Percentiles rank a stretch among this genome's conserved stretches.
These are phyloP conservation scores for Xerocomellus intermedius DNA, from an alignment of 768 basidiomycete genomes.

Conservation along the genomic window DNA sequence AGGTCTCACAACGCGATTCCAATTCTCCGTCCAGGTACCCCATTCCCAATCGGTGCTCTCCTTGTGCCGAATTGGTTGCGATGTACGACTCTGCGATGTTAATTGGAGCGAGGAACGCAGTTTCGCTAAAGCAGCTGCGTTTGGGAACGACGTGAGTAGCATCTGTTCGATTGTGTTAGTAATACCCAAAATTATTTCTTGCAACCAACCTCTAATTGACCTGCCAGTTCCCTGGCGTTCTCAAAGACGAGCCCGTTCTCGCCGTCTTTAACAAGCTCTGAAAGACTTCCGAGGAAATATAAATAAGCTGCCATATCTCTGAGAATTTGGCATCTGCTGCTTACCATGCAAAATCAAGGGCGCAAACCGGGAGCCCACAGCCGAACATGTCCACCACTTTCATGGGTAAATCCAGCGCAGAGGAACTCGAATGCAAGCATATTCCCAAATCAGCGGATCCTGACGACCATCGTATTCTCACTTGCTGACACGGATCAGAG, in stretches of 20 bases:
- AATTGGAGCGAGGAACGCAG: slow-evolving; percentile 52
- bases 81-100: slow-evolving; percentile 28
- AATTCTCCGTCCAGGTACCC: slow-evolving; percentile 85
- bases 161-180: slow-evolving; percentile 37
- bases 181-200: neutral
- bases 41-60: slow-evolving; percentile 48
- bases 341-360: slow-evolving; percentile 84
- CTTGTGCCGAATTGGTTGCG: slow-evolving; percentile 18
- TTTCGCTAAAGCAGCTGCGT: slow-evolving; percentile 44
- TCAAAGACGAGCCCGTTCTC: slow-evolving; percentile 82
- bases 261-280: slow-evolving; percentile 83
- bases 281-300: slow-evolving; percentile 48
- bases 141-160: slow-evolving; percentile 61
- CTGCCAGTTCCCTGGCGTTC: slow-evolving; percentile 62
- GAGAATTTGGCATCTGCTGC: slow-evolving; percentile 18
- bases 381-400: slow-evolving; percentile 99
- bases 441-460: slow-evolving; percentile 92
- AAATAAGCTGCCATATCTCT: slow-evolving; percentile 1
- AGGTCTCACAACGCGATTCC: slow-evolving; percentile 67
- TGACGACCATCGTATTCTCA: slow-evolving; percentile 28
- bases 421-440: slow-evolving; percentile 87
- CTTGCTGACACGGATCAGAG: neutral
- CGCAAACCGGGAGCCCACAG: slow-evolving; percentile 91
- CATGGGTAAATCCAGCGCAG: slow-evolving; percentile 93
- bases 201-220: slow-evolving; percentile 55